Percentiles rank a stretch among this genome's conserved stretches.
phyloP scores from a whole-genome alignment of 129 eudicot genomes.

The Scalesia atractyloides region DNA sequence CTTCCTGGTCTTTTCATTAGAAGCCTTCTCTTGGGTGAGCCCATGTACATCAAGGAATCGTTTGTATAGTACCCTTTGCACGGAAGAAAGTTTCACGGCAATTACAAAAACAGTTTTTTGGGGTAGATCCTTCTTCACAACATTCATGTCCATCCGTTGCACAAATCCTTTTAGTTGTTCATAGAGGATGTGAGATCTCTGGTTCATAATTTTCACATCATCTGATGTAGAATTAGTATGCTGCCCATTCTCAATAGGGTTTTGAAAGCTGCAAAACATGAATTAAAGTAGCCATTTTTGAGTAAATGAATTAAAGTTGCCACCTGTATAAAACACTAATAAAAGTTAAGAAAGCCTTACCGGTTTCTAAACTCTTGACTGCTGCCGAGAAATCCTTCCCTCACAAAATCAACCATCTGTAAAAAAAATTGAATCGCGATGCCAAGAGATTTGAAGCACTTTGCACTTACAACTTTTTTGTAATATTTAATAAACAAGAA shows the following conservation, averaged over 20 bases:
- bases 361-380: conserved; percentile 94
- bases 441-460: neutral
- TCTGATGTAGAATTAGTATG: conserved; percentile 88
- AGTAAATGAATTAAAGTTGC: neutral
- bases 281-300: neutral
- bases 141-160: conserved; percentile 97
- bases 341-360: conserved; percentile 35
- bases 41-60: conserved; percentile 95
- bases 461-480: neutral
- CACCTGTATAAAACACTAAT: neutral
- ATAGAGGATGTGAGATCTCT: conserved; percentile 91
- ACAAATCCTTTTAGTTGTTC: conserved; percentile 94
- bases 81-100: conserved; percentile 84
- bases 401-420: conserved; percentile 99
- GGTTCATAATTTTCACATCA: conserved; percentile 94
- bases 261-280: conserved; percentile 67
- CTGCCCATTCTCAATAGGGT: conserved; percentile 93
- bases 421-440: conserved; percentile 7
- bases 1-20: conserved; percentile 66
- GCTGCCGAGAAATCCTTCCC: conserved; percentile 98
- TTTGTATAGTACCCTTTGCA: conserved; percentile 76
- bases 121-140: conserved; percentile 90
- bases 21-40: conserved; percentile 60
- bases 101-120: conserved; percentile 93
- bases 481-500: conserved; percentile 1